Evolutionary conservation across 116 monocot species (phyloP), one percentile per base, ranked within the genome.

Genomic region (Papilionanthe hybrid): DNA sequence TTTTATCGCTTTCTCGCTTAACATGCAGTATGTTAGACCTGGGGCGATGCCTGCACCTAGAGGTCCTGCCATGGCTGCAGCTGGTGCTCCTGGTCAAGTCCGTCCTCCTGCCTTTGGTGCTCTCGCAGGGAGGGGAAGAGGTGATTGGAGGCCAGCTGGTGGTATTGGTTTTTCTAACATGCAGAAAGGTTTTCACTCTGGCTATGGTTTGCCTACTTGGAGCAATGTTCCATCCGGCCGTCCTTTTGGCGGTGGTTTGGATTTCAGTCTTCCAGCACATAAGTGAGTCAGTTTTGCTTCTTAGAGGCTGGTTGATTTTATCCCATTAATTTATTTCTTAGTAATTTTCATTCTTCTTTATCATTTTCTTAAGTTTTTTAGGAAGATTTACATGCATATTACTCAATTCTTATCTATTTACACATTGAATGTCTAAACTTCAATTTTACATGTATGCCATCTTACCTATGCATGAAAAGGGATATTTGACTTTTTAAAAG

Each of bases 1-100:
- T 68, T 47, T 60, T 72, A 41, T 20, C 5, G 32, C 30, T 28
- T 15, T 78, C 58, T 49, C 19, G 4, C 49, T 76, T 79, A 19
- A 81, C 27, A 4, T 89, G 85, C 90, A 98, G 98, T 98, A 98
- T 81, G 77, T 98, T 81, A 85, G 98, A 83, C 98, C 94, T 83
- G 96, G 92, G 72, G 88, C 84, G 42, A 75, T 79, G 66, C 76
- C 90, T 78, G 27, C 73, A 67, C 66, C 89, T 74, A 89, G 89
- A 30, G 86, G 79, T 29, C 42, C 96, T 71, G 57, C 55, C 65
- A 83, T 42, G 67, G 83, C 79, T 79, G 78, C 85, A 72, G 83
- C 80, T 42, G 82, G 82, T 77, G 60, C 78, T 72, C 75, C 84
- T 19, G 87, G 90, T 80, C 92, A 94, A 82, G 76, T 85, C 30